These are phyloP conservation scores for Cenchrus americanus DNA, from an alignment of 176 grass and related monocot genomes.

Conservation along the genomic window DNA sequence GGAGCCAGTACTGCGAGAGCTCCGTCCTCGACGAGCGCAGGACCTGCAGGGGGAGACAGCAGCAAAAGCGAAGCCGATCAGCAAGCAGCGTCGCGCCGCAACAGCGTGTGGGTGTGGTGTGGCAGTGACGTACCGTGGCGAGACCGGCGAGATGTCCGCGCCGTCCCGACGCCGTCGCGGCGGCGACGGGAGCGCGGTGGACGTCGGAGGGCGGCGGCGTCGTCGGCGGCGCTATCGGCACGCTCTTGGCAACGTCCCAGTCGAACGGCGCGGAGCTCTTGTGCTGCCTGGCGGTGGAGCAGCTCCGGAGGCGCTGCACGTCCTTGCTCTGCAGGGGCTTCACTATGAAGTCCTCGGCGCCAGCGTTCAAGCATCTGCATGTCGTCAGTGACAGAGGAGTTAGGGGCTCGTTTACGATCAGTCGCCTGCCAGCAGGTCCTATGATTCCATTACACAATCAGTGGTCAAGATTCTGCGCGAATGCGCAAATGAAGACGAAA, in stretches of 20 bases:
- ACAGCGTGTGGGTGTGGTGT: too few species aligned
- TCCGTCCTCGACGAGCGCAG: slow-evolving; percentile 62
- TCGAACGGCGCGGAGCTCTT: slow-evolving; percentile 5
- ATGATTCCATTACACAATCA: background rate
- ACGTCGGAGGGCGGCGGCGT: background rate
- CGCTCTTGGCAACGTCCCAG: slow-evolving; percentile 26
- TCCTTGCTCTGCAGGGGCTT: slow-evolving; percentile 92
- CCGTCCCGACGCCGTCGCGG: slow-evolving; percentile 35
- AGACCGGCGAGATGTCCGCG: slow-evolving; percentile 53
- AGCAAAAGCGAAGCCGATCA: background rate
- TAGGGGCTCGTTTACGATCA: background rate
- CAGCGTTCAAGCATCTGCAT: slow-evolving; percentile 58
- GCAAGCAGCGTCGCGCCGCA: too few species aligned
- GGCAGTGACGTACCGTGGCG: slow-evolving; percentile 54
- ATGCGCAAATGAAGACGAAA: slow-evolving; percentile 23
- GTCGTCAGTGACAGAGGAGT: background rate
- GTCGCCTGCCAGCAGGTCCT: background rate
- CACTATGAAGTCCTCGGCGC: slow-evolving; percentile 87
- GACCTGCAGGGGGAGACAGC: slow-evolving; percentile 44
- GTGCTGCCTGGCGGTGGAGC: slow-evolving; percentile 30
- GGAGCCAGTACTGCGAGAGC: slow-evolving; percentile 61
- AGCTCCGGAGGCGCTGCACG: slow-evolving; percentile 73
- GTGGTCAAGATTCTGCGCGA: slow-evolving; percentile 19
- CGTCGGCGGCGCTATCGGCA: background rate
- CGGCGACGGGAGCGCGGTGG: background rate